A percentile compares a stretch with the other conserved stretches of the same genome.
These are phyloP conservation scores for Zangia roseola DNA, from an alignment of 768 basidiomycete genomes.

Conservation along the genomic window DNA sequence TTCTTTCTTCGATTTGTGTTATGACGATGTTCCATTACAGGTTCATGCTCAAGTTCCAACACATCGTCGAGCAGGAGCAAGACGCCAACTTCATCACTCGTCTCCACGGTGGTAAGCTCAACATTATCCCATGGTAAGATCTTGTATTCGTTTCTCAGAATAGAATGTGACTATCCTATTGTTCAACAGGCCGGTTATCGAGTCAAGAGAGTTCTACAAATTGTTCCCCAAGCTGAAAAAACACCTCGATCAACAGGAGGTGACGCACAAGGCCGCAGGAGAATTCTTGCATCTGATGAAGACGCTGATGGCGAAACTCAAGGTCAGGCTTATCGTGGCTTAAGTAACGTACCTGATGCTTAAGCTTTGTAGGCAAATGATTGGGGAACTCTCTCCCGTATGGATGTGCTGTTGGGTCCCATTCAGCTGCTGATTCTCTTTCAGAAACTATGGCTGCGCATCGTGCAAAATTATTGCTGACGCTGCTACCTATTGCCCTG, in stretches of 20 bases:
- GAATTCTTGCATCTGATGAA: conserved; percentile 58
- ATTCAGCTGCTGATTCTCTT: not conserved
- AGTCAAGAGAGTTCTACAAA: conserved; percentile 55
- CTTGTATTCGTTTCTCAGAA: not conserved
- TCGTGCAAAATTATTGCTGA: conserved; percentile 41
- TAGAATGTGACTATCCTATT: not conserved
- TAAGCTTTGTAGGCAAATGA: conserved; percentile 48
- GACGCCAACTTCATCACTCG: conserved; percentile 59
- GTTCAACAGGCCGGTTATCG: conserved; percentile 48
- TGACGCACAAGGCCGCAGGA: conserved; percentile 50
- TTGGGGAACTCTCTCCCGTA: conserved; percentile 62
- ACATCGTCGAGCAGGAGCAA: conserved; percentile 60
- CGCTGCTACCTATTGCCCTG: conserved; percentile 47
- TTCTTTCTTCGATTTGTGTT: not conserved
- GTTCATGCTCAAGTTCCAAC: conserved; percentile 55
- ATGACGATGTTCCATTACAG: conserved; percentile 29
- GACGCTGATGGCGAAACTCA: conserved; percentile 64
- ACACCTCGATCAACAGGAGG: conserved; percentile 44
- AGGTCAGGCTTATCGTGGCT: conserved; percentile 34
- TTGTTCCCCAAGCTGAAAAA: conserved; percentile 48
- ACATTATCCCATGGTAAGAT: conserved; percentile 57
- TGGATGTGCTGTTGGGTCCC: conserved; percentile 9
- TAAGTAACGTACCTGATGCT: not conserved
- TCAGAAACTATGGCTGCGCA: conserved; percentile 48
- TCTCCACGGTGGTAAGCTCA: conserved; percentile 51